Conservation (phyloP, 2,329 filamentous ascomycete species). For the Trichoderma brevicompactum region DNA sequence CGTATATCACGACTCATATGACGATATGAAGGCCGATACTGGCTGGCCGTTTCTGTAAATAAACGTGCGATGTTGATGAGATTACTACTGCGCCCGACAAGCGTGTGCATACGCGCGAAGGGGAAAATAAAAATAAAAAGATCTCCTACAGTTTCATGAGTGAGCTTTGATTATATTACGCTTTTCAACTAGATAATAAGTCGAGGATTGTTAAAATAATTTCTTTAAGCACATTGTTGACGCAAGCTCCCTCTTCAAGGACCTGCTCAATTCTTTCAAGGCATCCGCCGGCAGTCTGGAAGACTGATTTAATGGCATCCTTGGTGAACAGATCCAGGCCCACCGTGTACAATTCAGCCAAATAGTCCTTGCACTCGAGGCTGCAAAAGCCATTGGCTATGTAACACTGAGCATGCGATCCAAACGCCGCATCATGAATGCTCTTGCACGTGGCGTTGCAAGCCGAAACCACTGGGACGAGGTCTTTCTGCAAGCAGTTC, state of each 20-base stretch:
- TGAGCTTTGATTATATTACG: background rate
- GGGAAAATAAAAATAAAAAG: background rate
- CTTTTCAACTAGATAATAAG: background rate
- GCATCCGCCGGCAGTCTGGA: conserved; percentile 13
- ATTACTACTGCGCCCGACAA: background rate
- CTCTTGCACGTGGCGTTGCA: conserved; percentile 25
- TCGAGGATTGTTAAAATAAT: conserved; percentile 12
- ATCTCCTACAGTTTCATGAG: too few relatives aligned
- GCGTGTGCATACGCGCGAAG: background rate
- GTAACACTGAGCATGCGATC: conserved; percentile 24
- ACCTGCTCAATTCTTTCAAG: conserved; percentile 13
- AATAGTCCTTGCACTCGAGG: conserved; percentile 14
- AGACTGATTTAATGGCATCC: conserved; percentile 21
- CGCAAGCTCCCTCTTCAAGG: conserved; percentile 21
- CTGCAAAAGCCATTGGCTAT: conserved; percentile 25
- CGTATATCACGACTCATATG: conserved; percentile 8
- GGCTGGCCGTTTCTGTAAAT: background rate
- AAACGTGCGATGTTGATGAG: background rate
- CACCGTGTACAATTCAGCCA: conserved; percentile 20
- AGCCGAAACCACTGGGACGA: conserved; percentile 15
- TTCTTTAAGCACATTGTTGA: conserved; percentile 10
- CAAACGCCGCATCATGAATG: conserved; percentile 24
- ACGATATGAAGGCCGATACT: background rate
- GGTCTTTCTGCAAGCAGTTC: conserved; percentile 25
- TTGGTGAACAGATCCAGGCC: conserved; percentile 21